A percentile compares a stretch with the other conserved stretches of the same genome.
phyloP scores from a whole-genome alignment of 805 yeast genomes.

The Candida alai region DNA sequence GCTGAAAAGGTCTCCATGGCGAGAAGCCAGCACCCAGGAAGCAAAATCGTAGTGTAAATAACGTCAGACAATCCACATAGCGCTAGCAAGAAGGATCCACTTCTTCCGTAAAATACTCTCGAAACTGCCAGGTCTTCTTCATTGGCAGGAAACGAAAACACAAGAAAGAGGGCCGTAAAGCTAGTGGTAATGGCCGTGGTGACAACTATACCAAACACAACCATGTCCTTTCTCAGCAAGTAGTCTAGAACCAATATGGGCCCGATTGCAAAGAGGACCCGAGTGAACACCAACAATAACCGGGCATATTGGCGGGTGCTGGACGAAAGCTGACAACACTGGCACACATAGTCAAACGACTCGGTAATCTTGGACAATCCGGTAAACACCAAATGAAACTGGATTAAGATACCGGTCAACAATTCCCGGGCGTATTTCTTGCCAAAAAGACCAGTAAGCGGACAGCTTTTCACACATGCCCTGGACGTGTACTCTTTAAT shows the following conservation, averaged over 20 bases:
- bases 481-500: slow-evolving; percentile 22
- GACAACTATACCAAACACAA: slow-evolving; percentile 40
- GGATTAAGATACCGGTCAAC: slow-evolving; percentile 34
- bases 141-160: slow-evolving; percentile 5
- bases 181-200: slow-evolving; percentile 7
- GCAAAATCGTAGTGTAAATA: slow-evolving; percentile 42
- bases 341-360: slow-evolving; percentile 45
- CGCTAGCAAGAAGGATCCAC: slow-evolving; percentile 43
- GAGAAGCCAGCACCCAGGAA: slow-evolving; percentile 48
- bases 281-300: slow-evolving; percentile 29
- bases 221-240: slow-evolving; percentile 44
- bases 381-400: slow-evolving; percentile 42
- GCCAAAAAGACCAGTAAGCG: slow-evolving; percentile 30
- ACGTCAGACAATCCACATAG: slow-evolving; percentile 44
- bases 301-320: slow-evolving; percentile 4
- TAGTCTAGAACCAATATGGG: slow-evolving; percentile 43
- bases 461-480: slow-evolving; percentile 15
- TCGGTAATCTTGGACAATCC: slow-evolving; percentile 43
- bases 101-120: slow-evolving; percentile 15
- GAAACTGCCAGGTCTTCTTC: too few relatives aligned
- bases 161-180: slow-evolving; percentile 4
- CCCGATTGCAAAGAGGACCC: slow-evolving; percentile 38
- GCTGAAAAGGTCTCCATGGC: slow-evolving; percentile 47
- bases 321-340: slow-evolving; percentile 42
- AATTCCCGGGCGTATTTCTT: slow-evolving; percentile 30